Base-by-base conservation (phyloP, 768 basidiomycete genomes). In the Chalciporus pseudorubinellus region DNA sequence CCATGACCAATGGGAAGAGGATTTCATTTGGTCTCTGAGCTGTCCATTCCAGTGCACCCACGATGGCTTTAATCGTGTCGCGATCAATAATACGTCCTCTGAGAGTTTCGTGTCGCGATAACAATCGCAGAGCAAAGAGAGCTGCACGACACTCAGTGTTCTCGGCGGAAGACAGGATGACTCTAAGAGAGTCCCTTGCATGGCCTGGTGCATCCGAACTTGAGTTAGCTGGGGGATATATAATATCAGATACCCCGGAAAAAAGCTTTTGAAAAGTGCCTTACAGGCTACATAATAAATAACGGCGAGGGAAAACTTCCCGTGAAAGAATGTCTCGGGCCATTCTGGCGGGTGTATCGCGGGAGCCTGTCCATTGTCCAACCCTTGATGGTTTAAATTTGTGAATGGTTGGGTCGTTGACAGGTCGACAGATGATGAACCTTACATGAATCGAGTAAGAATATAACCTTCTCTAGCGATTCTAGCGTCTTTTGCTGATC, bases 371-470 rank as follows among this genome's bases (percentile, higher is more conserved):
- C 28, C 22, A 7, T 21, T 38, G 4, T 13, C 19, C n/a, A 46
- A 14, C n/a, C 38, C 51, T 56, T 0, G 12, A 52, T 20, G 12
- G 4, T 33, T 6, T 9, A 26, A 26, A 29, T 13, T 29, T 19
- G 31, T 1, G 6, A 9, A 9, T 42, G 2, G 28, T 6, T 16
- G 13, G 2, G 36, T 13, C 18, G 12, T 16, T 4, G 39, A 34
- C 6, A 2, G 6, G 9, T n/a, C 2, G 22, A 47, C 2, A 26
- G 26, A 46, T 5, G 26, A 19, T 14, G 3, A 3, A 22, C 18
- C 57, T 18, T 22, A 57, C 57, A 12, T 14, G 10, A 45, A 31
- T 46, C 20, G 20, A 59, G 40, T 38, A 57, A 39, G 31, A 42
- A 42, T 11, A 59, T n/a, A 18, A 59, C 39, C 9, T 39, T 43